phyloP scores from a whole-genome alignment of 1,139 yeast species.

The Candida labiduridarum region DNA sequence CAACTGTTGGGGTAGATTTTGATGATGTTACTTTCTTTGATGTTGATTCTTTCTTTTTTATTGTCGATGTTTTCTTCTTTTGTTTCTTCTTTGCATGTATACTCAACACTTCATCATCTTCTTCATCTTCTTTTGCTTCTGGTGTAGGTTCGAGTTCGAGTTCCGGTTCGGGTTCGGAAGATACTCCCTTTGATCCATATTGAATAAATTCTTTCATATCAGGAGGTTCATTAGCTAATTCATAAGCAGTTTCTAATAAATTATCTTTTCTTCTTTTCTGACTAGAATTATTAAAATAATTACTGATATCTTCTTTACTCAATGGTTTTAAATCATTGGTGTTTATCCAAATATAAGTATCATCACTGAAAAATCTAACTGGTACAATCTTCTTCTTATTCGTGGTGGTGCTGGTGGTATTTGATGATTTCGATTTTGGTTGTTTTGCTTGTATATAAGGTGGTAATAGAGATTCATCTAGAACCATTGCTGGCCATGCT shows the following conservation, averaged over 20 bases:
- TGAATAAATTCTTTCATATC: conserved; percentile 44
- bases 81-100: conserved; percentile 22
- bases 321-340: conserved; percentile 43
- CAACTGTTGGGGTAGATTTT: background rate
- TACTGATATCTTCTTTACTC: conserved; percentile 27
- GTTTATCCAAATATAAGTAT: conserved; percentile 65
- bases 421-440: conserved; percentile 41
- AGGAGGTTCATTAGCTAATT: conserved; percentile 45
- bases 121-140: conserved; percentile 23
- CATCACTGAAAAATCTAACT: conserved; percentile 66
- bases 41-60: background rate
- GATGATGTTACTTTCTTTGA: too few relatives aligned
- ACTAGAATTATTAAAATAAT: conserved; percentile 23
- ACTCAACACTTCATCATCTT: conserved; percentile 17
- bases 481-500: conserved; percentile 81
- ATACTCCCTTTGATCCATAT: conserved; percentile 46
- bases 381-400: conserved; percentile 40
- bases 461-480: conserved; percentile 62
- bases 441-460: conserved; percentile 48
- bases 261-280: conserved; percentile 38
- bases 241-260: conserved; percentile 40
- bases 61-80: conserved; percentile 8
- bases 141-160: conserved; percentile 5
- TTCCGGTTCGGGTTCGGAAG: conserved; percentile 11
- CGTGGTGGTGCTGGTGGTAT: conserved; percentile 20